Evolutionary conservation across 2,329 filamentous ascomycete genomes (phyloP).

Genomic region (Myriosclerotinia scirpicola): DNA sequence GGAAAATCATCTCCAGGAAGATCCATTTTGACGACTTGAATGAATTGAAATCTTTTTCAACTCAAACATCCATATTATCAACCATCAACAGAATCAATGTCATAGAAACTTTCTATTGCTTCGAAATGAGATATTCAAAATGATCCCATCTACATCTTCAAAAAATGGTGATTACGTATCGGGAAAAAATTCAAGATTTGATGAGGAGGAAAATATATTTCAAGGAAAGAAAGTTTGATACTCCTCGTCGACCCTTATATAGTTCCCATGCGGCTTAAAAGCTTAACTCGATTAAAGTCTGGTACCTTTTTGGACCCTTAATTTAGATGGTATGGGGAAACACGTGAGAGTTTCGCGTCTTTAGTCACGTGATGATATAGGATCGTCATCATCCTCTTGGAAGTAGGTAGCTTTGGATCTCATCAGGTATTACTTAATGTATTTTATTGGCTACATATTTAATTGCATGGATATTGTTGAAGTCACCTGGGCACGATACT

Average conservation of each 20-base stretch:
- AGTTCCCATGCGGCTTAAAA: constrained; percentile 32
- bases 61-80: neutral
- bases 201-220: neutral
- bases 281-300: constrained; percentile 27
- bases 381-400: too few species aligned
- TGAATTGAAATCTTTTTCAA: neutral
- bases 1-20: neutral
- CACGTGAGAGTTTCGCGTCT: neutral
- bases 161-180: neutral
- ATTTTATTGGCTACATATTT: too few species aligned
- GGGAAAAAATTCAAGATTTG: neutral
- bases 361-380: neutral
- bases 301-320: constrained; percentile 19
- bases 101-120: neutral
- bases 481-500: too few species aligned
- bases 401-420: too few species aligned
- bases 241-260: constrained; percentile 21
- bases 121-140: neutral
- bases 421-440: too few species aligned
- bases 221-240: constrained; percentile 1
- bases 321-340: constrained; percentile 19
- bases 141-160: neutral
- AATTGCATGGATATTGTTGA: too few species aligned
- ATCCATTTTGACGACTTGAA: neutral
- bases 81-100: neutral